Evolutionary conservation across 2,329 filamentous ascomycete genomes (phyloP).

Genomic region (Lecanicillium sp.): DNA sequence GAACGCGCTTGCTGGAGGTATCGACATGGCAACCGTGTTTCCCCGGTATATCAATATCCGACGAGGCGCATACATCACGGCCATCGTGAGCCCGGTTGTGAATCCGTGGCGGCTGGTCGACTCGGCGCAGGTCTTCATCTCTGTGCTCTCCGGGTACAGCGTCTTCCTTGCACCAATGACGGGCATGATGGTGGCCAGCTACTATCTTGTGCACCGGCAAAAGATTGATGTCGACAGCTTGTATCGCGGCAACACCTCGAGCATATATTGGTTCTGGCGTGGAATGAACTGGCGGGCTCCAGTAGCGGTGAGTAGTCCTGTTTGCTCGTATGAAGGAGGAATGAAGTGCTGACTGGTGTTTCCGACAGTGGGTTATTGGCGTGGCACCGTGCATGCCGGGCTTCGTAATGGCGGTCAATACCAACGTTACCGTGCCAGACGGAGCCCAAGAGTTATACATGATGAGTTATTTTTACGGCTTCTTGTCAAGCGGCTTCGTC

Average conservation of each 20-base stretch:
- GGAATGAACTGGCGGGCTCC: conserved; percentile 33
- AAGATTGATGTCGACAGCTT: conserved; percentile 29
- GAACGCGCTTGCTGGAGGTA: conserved; percentile 29
- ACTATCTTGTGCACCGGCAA: conserved; percentile 22
- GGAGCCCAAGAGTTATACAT: conserved; percentile 31
- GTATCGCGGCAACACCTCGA: conserved; percentile 19
- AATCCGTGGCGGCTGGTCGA: conserved; percentile 31
- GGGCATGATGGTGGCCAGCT: conserved; percentile 30
- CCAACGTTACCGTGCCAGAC: conserved; percentile 21
- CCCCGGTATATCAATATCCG: conserved; percentile 30
- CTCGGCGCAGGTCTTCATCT: conserved; percentile 26
- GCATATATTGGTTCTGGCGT: conserved; percentile 32
- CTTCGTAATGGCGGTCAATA: conserved; percentile 32
- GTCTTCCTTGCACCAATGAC: conserved; percentile 31
- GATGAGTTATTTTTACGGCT: conserved; percentile 31
- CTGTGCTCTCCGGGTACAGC: conserved; percentile 27
- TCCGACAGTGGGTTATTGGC: conserved; percentile 28
- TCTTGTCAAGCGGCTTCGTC: conserved; percentile 23
- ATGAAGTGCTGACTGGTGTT: not conserved
- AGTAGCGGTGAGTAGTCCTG: conserved; percentile 23
- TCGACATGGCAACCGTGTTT: conserved; percentile 30
- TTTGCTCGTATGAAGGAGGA: not conserved
- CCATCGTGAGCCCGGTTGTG: conserved; percentile 25
- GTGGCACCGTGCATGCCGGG: conserved; percentile 33
- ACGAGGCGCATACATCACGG: conserved; percentile 28